Evolutionary conservation across 495 filamentous ascomycete genomes (phyloP), one percentile per base, ranked within the genome.

Genomic region (Chaetomium cochliodes): DNA sequence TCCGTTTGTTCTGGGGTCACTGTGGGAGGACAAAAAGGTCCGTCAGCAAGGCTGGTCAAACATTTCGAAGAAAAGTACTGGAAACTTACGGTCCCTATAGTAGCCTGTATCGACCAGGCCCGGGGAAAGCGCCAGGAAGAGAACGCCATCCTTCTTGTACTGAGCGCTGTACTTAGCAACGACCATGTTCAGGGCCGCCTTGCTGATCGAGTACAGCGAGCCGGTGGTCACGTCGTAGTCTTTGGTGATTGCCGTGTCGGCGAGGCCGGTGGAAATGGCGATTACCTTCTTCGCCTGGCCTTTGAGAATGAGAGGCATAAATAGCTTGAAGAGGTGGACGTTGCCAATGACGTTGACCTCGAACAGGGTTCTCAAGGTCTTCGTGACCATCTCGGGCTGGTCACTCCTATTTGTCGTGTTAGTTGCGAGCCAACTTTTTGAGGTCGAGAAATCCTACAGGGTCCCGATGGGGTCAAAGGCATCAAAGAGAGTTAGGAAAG

Each of bases 281-380:
- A 87, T 76, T 60, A 86, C 79, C 68, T 87, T 88, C 69, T 86
- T 86, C 49, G 60, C 67, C 15, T 72, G 66, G 54, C 83, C 81
- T 30, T 81, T 75, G 15, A 74, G 67, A 52, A 87, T 69, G 2
- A 85, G 78, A 9, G 85, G 83, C 11, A 84, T 26, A 69, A 84
- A 86, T 26, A 78, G 62, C 67, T 83, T 80, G 68, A 81, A 79
- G 30, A 83, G 75, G 64, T 86, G 75, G 65, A 87, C 77, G 58
- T 81, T 77, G 23, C 74, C 83, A 50, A 83, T 39, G 33, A 81
- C 74, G 64, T 86, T 86, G 60, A 73, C 70, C 6, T 80, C 52
- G 65, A 85, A 78, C 15, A 63, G 37, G 73, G 72, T 73, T 25
- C 44, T 41, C 30, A 70, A 59, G 49, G 62, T 64, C 58, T 58